Conservation (phyloP, 345 rosid species). For the Salix arbutifolia region DNA sequence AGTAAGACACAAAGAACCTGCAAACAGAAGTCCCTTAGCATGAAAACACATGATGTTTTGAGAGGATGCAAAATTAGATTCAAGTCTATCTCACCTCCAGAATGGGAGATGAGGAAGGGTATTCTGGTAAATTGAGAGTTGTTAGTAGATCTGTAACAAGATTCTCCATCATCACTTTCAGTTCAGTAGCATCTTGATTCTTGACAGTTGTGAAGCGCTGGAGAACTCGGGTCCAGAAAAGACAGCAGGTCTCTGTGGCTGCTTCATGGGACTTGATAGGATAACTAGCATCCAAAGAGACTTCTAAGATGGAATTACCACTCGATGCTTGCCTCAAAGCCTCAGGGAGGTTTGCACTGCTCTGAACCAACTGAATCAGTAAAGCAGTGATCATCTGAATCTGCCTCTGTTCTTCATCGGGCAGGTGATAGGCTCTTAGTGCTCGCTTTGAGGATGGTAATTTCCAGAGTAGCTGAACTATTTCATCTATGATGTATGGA, state of each 20-base stretch:
- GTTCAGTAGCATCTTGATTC: conserved; percentile 90
- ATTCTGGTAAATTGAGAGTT: conserved; percentile 88
- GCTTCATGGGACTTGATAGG: conserved; percentile 73
- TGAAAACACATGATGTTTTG: neutral
- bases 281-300: conserved; percentile 65
- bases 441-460: conserved; percentile 80
- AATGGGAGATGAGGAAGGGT: conserved; percentile 87
- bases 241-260: conserved; percentile 84
- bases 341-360: conserved; percentile 86
- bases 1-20: conserved; percentile 97
- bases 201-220: conserved; percentile 81
- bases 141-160: conserved; percentile 86
- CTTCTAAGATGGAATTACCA: conserved; percentile 54
- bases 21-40: conserved; percentile 23
- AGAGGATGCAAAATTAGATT: neutral
- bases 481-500: conserved; percentile 76
- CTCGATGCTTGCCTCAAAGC: conserved; percentile 56
- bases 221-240: conserved; percentile 95
- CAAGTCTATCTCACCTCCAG: conserved; percentile 60
- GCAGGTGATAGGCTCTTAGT: conserved; percentile 74
- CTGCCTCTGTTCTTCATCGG: conserved; percentile 98
- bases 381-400: conserved; percentile 95
- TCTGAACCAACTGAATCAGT: conserved; percentile 91
- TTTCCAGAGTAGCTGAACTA: conserved; percentile 84
- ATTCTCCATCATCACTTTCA: conserved; percentile 86